A percentile compares a stretch with the other conserved stretches of the same genome.
Evolutionary conservation across 139 green algal species (phyloP).

Genomic region (Chlamydomonas applanata): DNA sequence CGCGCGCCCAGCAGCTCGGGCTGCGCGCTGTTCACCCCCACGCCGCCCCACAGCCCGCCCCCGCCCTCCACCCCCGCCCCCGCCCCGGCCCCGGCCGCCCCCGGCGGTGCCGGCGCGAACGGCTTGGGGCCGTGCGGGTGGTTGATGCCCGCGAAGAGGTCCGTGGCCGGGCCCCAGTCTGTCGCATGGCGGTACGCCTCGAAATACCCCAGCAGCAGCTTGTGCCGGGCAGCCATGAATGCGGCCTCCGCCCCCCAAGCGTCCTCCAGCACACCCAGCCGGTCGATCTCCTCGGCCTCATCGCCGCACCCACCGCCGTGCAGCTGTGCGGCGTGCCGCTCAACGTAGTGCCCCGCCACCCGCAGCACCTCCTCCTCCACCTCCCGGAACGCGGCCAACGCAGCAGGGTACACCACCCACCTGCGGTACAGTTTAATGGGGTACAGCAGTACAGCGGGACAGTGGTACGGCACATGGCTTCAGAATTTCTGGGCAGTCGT

Average conservation of each 20-base stretch:
- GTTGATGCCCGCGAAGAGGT: slow-evolving; percentile 25
- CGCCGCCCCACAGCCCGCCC: neutral
- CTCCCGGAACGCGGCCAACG: slow-evolving; percentile 15
- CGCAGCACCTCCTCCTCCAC: slow-evolving; percentile 39
- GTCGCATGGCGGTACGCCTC: slow-evolving; percentile 40
- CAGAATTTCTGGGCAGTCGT: neutral
- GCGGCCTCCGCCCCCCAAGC: slow-evolving; percentile 36
- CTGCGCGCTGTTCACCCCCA: neutral
- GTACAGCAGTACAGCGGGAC: no score
- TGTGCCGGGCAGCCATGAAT: slow-evolving; percentile 25
- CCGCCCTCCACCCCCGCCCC: neutral
- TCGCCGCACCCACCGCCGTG: neutral
- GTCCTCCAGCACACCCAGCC: slow-evolving; percentile 27
- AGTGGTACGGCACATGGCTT: neutral
- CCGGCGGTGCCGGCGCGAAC: neutral
- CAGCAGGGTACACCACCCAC: slow-evolving; percentile 27
- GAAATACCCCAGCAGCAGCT: slow-evolving; percentile 33
- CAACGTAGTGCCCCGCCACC: slow-evolving; percentile 27
- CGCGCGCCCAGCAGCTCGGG: slow-evolving; percentile 28
- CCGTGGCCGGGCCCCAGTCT: slow-evolving; percentile 17
- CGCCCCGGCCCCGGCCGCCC: neutral
- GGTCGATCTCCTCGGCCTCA: slow-evolving; percentile 13
- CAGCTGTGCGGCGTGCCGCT: slow-evolving; percentile 26
- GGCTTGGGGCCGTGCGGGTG: no score
- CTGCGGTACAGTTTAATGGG: no score